Evolutionary conservation across 305 asterid species (phyloP), one percentile per base, ranked within the genome.

Genomic region (Fraxinus sp.): DNA sequence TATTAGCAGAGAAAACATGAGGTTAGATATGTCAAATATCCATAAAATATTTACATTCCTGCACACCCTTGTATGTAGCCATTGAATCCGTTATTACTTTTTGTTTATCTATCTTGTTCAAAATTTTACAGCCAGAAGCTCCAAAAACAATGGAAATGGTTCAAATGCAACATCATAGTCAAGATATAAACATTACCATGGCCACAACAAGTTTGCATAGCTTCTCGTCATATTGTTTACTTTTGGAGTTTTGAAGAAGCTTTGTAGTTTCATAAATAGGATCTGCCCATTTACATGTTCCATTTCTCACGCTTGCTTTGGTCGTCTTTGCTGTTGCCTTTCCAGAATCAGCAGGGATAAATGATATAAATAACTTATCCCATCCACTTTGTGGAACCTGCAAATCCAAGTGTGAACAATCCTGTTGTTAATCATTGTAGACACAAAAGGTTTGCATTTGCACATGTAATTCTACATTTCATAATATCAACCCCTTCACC

Each of bases 201-300:
- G 97, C 90, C 85, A 97, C 97, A 80, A 97, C 90, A 85, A 95
- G 89, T 88, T 92, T 93, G 95, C 93, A 97, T 85, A 92, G 96
- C 92, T 95, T 97, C 88, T 92, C 99, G 86, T 95, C 99, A 74
- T 86, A 95, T 79, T 86, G 94, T 87, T 91, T 97, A 96, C 80
- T 93, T 86, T 90, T 92, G 76, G 95, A 86, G 88, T 97, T 97
- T 89, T 94, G 97, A 78, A 94, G 97, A 83, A 97, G 98, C 91
- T 97, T 89, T 13, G 99, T 92, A 62, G 98, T 97, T 90, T 94
- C 99, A 82, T 97, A 97, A 81, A 97, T 97, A 85, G 99, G 98
- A 88, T 94, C 99, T 1, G 94, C 95, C 98, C 99, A 97, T 91
- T 94, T 97, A 87, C 99, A 97, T 72, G 97, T 88, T 81, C 99